Evolutionary conservation across 345 rosid genomes (phyloP).

Genomic region (Acer yangbiense): DNA sequence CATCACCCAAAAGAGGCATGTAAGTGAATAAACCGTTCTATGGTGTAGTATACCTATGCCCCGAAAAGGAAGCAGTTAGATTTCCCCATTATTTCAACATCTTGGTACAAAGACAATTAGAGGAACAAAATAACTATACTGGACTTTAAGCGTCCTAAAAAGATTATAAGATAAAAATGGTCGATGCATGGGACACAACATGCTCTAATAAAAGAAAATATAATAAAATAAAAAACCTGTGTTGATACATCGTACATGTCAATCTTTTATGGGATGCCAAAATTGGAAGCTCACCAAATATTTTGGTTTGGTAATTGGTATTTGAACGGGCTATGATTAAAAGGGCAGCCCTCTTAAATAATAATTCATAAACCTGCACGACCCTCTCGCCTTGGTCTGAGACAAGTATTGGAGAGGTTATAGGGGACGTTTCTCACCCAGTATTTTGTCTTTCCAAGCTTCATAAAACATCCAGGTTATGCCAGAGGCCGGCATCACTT

Average conservation of each 20-base stretch:
- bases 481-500: slow-evolving; percentile 96
- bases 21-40: background rate
- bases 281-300: slow-evolving; percentile 7
- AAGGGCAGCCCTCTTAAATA: slow-evolving; percentile 1
- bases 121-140: background rate
- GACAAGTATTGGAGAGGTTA: slow-evolving; percentile 27
- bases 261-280: slow-evolving; percentile 1
- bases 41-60: background rate
- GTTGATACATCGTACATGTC: background rate
- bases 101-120: background rate
- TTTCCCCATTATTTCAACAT: background rate
- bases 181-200: background rate
- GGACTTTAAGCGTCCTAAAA: background rate
- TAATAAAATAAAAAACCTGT: background rate
- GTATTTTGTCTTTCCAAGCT: slow-evolving; percentile 91
- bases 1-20: background rate
- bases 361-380: background rate
- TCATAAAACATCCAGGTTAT: slow-evolving; percentile 99
- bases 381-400: no score
- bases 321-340: slow-evolving; percentile 11
- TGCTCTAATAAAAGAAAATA: background rate
- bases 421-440: slow-evolving; percentile 39
- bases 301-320: background rate
- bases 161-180: no score
- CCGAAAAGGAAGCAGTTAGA: background rate